Base-by-base conservation (phyloP, 352 stramenopile genomes). In the Phytophthora citricola region DNA sequence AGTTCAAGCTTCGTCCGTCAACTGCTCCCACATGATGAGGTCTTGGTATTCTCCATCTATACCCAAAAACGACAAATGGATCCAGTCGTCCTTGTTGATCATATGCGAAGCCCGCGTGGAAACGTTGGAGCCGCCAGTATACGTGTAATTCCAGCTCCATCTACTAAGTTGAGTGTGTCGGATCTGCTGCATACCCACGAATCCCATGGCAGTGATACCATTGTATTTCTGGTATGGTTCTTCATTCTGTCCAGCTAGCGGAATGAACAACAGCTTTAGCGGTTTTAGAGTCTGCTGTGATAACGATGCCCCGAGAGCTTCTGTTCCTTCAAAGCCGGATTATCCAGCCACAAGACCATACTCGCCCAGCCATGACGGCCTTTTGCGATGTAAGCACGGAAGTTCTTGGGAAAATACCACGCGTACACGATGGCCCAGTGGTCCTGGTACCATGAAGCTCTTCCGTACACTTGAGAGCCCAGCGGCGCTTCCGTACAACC, bases 391-490 rank as follows among this genome's bases (percentile, higher is more conserved):
- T 4, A 5, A 4, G 0, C 15, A 34, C 53, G 41, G 26, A 55
- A 41, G 26, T 36, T 31, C 32, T 63, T 63, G 0, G 55, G 55
- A 11, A 63, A 56, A 27, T 63, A 63, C 55, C 55, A 63, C 6
- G 44, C 20, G n/a, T 55, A 63, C 55, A 63, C 44, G 5, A 64
- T 57, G 10, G 46, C 38, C 49, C 49, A 57, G 2, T 20, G 32
- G 20, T 26, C 56, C 14, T 27, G 44, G 27, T 64, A 46, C 54
- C 50, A 56, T 11, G n/a, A 29, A 2, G 54, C n/a, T 51, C 62
- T 40, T 1, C 54, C 55, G 17, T 71, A 71, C 3, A 65, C 48
- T 52, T 65, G 63, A 17, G 63, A 61, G 0, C 54, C 63, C 56
- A 43, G 0, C 0, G 38, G 9, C 5, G 44, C 1, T 58, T 29